phyloP scores from a whole-genome alignment of 345 rosid species.

The Clarkia xantiana region DNA sequence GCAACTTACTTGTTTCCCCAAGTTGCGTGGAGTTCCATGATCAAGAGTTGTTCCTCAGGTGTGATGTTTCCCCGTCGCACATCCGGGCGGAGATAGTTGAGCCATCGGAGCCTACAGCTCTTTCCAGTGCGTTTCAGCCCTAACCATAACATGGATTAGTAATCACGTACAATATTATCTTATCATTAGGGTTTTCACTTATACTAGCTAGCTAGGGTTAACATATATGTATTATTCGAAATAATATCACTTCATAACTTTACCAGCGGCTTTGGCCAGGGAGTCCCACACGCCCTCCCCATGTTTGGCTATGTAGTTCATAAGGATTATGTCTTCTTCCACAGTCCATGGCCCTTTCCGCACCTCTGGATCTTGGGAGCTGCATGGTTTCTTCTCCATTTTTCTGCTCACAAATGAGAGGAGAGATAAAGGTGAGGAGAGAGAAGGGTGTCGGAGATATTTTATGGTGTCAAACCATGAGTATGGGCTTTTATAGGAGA shows the following conservation, averaged over 20 bases:
- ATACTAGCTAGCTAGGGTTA: too few relatives aligned
- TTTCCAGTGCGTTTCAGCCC: slow-evolving; percentile 97
- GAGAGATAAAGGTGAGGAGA: too few relatives aligned
- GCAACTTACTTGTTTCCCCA: slow-evolving; percentile 80
- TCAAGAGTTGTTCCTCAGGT: slow-evolving; percentile 74
- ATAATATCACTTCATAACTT: neutral
- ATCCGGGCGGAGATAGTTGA: slow-evolving; percentile 90
- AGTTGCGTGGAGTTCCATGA: slow-evolving; percentile 94
- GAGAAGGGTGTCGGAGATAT: too few relatives aligned
- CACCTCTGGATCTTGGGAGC: slow-evolving; percentile 65
- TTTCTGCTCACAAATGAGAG: too few relatives aligned
- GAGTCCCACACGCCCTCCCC: slow-evolving; percentile 99
- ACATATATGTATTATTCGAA: too few relatives aligned
- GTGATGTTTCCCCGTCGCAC: slow-evolving; percentile 92
- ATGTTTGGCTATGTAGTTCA: slow-evolving; percentile 81
- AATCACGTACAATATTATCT: too few relatives aligned
- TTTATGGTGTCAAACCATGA: too few relatives aligned
- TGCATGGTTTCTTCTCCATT: slow-evolving; percentile 48
- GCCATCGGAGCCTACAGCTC: slow-evolving; percentile 98
- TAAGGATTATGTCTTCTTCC: slow-evolving; percentile 96
- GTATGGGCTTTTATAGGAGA: too few relatives aligned
- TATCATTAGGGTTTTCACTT: too few relatives aligned
- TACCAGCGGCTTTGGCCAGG: slow-evolving; percentile 94
- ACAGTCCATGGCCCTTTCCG: slow-evolving; percentile 99
- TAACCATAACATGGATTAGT: slow-evolving; percentile 5